Percentiles rank a stretch among this genome's conserved stretches.
Evolutionary conservation across 2,329 filamentous ascomycete species (phyloP).

Genomic region (Fusarium citri): DNA sequence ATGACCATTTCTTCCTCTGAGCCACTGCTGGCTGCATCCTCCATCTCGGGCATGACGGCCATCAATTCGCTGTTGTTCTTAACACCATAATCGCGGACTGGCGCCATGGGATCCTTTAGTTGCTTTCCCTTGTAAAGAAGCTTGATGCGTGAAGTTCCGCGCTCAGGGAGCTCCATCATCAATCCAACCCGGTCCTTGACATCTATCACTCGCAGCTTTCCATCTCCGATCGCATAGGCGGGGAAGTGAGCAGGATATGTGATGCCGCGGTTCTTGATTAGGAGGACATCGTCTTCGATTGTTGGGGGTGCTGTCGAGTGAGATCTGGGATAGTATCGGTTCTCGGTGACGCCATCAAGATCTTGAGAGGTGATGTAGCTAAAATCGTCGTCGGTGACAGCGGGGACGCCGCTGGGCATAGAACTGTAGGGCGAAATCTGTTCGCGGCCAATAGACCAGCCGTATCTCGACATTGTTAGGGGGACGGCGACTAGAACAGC

Average conservation of each 20-base stretch:
- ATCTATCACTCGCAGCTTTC: slow-evolving; percentile 74
- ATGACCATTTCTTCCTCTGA: slow-evolving; percentile 60
- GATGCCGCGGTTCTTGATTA: slow-evolving; percentile 75
- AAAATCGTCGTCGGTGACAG: slow-evolving; percentile 81
- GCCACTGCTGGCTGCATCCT: slow-evolving; percentile 50
- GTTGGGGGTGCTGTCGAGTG: slow-evolving; percentile 50
- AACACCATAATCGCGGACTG: slow-evolving; percentile 70
- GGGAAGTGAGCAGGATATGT: slow-evolving; percentile 79
- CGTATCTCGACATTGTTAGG: slow-evolving; percentile 67
- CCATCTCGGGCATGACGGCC: slow-evolving; percentile 56
- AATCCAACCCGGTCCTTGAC: slow-evolving; percentile 75
- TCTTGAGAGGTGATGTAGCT: slow-evolving; percentile 87
- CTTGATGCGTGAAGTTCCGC: slow-evolving; percentile 66
- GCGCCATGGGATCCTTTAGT: slow-evolving; percentile 71
- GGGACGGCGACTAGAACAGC: slow-evolving; percentile 62
- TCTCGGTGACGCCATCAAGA: slow-evolving; percentile 60
- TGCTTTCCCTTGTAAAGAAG: slow-evolving; percentile 80
- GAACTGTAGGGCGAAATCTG: slow-evolving; percentile 66
- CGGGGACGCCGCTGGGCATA: slow-evolving; percentile 61
- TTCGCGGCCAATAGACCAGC: slow-evolving; percentile 60
- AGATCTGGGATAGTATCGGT: slow-evolving; percentile 57
- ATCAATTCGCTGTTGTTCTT: slow-evolving; percentile 72
- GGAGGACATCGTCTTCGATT: slow-evolving; percentile 74
- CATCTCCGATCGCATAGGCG: slow-evolving; percentile 79
- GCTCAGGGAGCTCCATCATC: slow-evolving; percentile 71